Evolutionary conservation across 192 early-diverging fungal species (phyloP), one percentile per base, ranked within the genome.

Genomic region (Phycomyces blakesleeanus): DNA sequence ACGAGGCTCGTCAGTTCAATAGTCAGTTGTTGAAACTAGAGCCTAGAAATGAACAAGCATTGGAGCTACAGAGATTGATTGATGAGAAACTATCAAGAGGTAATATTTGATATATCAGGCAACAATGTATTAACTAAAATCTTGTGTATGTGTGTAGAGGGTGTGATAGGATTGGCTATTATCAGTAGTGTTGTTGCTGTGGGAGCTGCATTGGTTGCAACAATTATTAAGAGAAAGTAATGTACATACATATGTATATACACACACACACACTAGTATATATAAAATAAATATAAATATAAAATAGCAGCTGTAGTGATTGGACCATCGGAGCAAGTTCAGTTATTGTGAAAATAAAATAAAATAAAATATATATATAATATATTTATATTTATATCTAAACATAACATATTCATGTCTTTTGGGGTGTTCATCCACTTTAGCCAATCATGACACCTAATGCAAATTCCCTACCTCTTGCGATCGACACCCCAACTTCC

Each of bases 91-190:
- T 96, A 18, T 81, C 85, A 15, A 76, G 78, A 68, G 66, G 62
- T 68, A 67, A 52, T 58, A 37, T 12, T 12, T 14, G 5, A 29
- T 0, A 55, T 15, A 39, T 15, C 3, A n/a, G 37, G 11, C 44
- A n/a, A 47, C 18, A 2, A 47, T 47, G 2, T 12, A 29, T 1
- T 66, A 38, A 51, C 21, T 15, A 47, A 34, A 29, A n/a, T n/a
- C 24, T 24, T 49, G 27, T 52, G 24, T 51, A 58, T 52, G 24
- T 51, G 55, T 52, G 10, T 72, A 87, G 93, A 97, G 74, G 94
- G 94, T 42, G 74, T 92, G 37, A 83, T 94, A 37, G 94, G 94
- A 11, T 80, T 97, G 83, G 93, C 93, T 12, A 81, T 97, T 67
- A 87, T 92, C 16, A 92, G 93, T 27, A 85, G 85, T 16, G 86